Evolutionary conservation across 192 early-diverging fungal species (phyloP), one percentile per base, ranked within the genome.

Genomic region (Gorgonomyces haynaldii): DNA sequence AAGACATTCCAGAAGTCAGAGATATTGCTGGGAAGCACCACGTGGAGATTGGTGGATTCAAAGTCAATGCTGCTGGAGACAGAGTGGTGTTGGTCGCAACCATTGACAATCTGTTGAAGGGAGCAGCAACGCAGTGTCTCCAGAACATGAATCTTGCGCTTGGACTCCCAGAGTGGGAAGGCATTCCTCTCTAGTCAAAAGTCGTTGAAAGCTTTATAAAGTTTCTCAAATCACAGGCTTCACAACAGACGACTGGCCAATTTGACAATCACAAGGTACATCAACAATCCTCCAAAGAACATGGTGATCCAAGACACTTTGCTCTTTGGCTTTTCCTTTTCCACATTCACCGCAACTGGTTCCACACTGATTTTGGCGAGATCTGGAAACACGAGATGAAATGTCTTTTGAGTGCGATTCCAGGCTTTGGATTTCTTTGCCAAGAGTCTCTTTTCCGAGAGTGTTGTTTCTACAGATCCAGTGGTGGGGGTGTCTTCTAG

Each of bases 41-140:
- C 51, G 86, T 91, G 0, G 81, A 79, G 21, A 69, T 98, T 34
- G 96, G 96, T 27, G 96, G 92, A 6, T 96, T 96, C 58, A 86
- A 78, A 23, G 86, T 96, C 3, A 41, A 46, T 5, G 55, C 67
- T 31, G 64, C 70, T 34, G 82, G 69, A 13, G 80, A 82, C 57
- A 66, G 95, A 35, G 90, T 81, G 1, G 91, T 96, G 10, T 67
- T 98, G 5, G 81, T 86, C 20, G 84, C 85, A 7, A 95, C 91
- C 1, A 84, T 98, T 47, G 96, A 96, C 59, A 98, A 98, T 48
- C 59, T 98, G 60, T 75, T 96, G 43, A 98, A 98, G 79, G 96
- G 96, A 3, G 93, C 93, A 17, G 96, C 96, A 0, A 98, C 93
- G n/a, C 96, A 98, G 65, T 91, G 92, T 12, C 63, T 96, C 27